Evolutionary conservation across 2,329 filamentous ascomycete genomes (phyloP), one percentile per base, ranked within the genome.

Genomic region (Aureobasidium subglaciale): DNA sequence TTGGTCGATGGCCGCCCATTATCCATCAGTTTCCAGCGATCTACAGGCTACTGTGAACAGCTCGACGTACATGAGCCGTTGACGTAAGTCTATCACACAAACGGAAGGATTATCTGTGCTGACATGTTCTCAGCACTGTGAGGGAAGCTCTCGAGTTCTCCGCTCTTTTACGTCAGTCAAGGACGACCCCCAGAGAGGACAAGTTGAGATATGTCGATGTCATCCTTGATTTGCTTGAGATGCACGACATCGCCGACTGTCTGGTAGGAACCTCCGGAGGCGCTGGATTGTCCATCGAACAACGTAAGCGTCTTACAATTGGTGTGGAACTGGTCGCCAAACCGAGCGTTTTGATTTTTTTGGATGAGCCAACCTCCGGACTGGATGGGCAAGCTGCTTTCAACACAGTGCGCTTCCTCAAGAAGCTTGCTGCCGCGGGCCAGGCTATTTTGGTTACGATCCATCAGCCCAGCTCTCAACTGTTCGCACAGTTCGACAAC

Each of bases 101-200:
- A 30, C n/a, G n/a, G n/a, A n/a, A n/a, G n/a, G n/a, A n/a, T n/a
- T n/a, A n/a, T n/a, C n/a, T n/a, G n/a, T 30, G n/a, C 32, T 35
- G 32, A 35, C 32, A 35, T 35, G 6, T 15, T 35, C 81, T 13
- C 73, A 77, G 29, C 32, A 86, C 83, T 2, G 83, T 87, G 3
- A 76, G 84, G 55, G 84, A 86, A 67, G 83, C 84, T 2, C 73
- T 86, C 10, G 76, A 80, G n/a, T 86, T 87, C 67, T 84, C 80
- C 9, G 83, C 83, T 3, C 75, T 82, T 59, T 74, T 86, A 4
- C 77, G 84, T 41, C 83, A 86, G 62, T 79, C 82, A 0, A 79
- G 75, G 46, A 73, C 83, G 13, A 77, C 78, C 0, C 75, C 81
- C 0, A 74, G 75, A 58, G 71, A 74, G 15, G 82, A 86, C 62